Conservation (phyloP, 164 flowering plant genomes). For the Santalum album region DNA sequence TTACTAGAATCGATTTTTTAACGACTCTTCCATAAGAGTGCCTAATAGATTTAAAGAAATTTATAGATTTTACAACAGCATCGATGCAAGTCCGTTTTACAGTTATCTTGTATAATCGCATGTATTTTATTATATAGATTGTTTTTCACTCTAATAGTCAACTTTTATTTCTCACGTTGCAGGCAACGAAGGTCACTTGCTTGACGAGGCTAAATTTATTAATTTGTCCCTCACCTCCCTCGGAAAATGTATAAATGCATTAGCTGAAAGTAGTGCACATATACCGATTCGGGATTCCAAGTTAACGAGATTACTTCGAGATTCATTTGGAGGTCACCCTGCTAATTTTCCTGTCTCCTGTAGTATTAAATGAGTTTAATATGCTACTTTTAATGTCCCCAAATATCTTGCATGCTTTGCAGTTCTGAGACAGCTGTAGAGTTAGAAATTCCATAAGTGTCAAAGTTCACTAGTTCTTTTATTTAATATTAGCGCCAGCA, state of each 20-base stretch:
- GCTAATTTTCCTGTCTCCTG: background rate
- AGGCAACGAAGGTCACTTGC: slow-evolving; percentile 83
- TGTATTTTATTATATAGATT: background rate
- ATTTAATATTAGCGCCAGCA: too few relatives aligned
- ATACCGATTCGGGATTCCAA: slow-evolving; percentile 90
- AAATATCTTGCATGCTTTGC: too few relatives aligned
- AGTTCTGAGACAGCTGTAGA: too few relatives aligned
- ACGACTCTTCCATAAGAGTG: too few relatives aligned
- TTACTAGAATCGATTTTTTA: too few relatives aligned
- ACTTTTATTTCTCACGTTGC: slow-evolving; percentile 15
- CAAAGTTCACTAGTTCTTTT: too few relatives aligned
- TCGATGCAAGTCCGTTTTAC: too few relatives aligned
- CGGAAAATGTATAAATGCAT: slow-evolving; percentile 93
- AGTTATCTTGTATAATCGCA: background rate
- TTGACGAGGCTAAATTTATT: slow-evolving; percentile 90
- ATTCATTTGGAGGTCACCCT: slow-evolving; percentile 86
- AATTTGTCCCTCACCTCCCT: slow-evolving; percentile 92
- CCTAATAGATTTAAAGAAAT: too few relatives aligned
- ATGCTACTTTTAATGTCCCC: too few relatives aligned
- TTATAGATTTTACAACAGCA: too few relatives aligned
- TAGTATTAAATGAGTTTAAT: too few relatives aligned
- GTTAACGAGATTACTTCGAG: slow-evolving; percentile 87
- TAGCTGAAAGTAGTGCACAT: slow-evolving; percentile 86
- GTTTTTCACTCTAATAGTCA: background rate
- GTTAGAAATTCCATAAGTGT: too few relatives aligned